Percentiles rank a stretch among this genome's conserved stretches.
phyloP scores from a whole-genome alignment of 331 rosid genomes.

The Malus hybrid region DNA sequence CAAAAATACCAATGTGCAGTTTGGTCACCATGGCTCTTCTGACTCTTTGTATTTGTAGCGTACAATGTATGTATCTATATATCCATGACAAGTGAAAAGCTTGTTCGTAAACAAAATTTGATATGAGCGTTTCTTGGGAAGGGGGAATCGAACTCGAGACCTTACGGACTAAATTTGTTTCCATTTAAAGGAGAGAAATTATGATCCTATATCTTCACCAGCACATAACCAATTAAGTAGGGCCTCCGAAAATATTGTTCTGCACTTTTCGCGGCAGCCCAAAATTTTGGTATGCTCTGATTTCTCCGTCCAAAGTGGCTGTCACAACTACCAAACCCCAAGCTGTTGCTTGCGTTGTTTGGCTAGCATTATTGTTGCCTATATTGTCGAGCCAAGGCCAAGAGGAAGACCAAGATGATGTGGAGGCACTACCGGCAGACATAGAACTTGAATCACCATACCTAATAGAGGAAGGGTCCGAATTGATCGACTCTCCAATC shows the following conservation, averaged over 20 bases:
- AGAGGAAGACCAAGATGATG: conserved; percentile 50
- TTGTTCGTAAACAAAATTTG: background rate
- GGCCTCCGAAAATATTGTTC: conserved; percentile 47
- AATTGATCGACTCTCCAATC: conserved; percentile 39
- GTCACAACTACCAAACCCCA: conserved; percentile 95
- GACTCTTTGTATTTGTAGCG: no score
- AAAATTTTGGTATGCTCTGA: conserved; percentile 81
- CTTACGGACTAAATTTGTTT: background rate
- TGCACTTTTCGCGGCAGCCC: conserved; percentile 64
- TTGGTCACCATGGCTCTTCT: background rate
- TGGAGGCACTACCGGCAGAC: conserved; percentile 26
- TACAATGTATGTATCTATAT: background rate
- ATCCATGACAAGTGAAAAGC: background rate
- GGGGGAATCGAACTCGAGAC: background rate
- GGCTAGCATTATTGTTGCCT: conserved; percentile 19
- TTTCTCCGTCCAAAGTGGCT: conserved; percentile 77
- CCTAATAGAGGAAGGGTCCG: conserved; percentile 29
- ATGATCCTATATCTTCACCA: background rate
- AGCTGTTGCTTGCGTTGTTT: conserved; percentile 41
- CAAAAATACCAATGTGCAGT: background rate
- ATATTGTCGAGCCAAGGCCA: conserved; percentile 39
- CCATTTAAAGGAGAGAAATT: background rate
- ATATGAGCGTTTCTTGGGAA: background rate
- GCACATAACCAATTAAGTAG: conserved; percentile 17
- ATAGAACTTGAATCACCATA: conserved; percentile 34